Base-by-base conservation (phyloP, 306 rosid species). In the Cucumis hystrix region DNA sequence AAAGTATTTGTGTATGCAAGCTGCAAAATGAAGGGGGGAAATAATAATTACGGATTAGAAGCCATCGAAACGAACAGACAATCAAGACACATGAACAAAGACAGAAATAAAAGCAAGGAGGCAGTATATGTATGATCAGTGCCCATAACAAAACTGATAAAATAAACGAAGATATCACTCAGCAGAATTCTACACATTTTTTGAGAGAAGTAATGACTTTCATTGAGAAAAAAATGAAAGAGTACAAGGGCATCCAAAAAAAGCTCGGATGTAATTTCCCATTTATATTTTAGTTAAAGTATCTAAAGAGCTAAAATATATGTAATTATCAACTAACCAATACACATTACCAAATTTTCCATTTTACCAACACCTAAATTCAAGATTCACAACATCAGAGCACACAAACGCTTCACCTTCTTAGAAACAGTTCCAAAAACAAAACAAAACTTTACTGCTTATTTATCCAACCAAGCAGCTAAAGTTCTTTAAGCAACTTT, bases 1-100 rank as follows among this genome's bases (percentile, higher is more conserved):
- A 96, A 84, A 67, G 93, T 91, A 86, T 87, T 92, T 55, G 99
- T 84, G 76, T 95, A 90, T 37, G 87, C 98, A 88, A 92, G 96
- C 85, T 80, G 82, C 23, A 58, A 83, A 60, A 74, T 12, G 60
- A 67, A 4, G 18, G 49, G 9, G 33, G 3, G 16, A 82, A 64
- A 7, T 12, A 83, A 60, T 40, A 73, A 33, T 33, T 4, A 23
- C 23, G 25, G 69, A 52, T 73, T 61, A 84, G 82, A 74, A 61
- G 37, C 45, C 17, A 64, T 5, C 41, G 49, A 59, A 74, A 43
- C 66, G 5, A 71, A 65, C 33, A 35, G 54, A 25, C 62, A 45
- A 8, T 7, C 21, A 6, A 21, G 37, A 20, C 23, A 35, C 16
- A 28, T 28, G 17, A 16, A 40, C 57, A 43, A 76, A 54, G 21